Evolutionary conservation across 2,329 filamentous ascomycete genomes (phyloP).

Genomic region (Nothomitra cinnamomea): DNA sequence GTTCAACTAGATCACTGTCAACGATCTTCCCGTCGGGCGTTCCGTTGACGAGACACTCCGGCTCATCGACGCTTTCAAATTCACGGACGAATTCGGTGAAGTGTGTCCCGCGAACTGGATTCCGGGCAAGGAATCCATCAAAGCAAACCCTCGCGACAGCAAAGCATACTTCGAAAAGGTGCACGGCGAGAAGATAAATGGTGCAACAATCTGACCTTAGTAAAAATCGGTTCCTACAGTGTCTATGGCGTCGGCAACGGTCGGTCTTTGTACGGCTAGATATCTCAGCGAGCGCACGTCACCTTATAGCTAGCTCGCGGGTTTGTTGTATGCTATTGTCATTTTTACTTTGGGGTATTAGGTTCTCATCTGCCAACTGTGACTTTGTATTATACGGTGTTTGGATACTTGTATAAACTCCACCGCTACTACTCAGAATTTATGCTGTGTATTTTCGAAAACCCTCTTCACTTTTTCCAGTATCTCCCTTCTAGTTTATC

Average conservation of each 20-base stretch:
- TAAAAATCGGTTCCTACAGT: neutral
- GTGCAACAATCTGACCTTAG: neutral
- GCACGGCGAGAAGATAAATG: neutral
- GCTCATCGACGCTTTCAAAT: constrained; percentile 33
- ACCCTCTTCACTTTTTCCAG: too few species aligned
- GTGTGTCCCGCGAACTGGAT: constrained; percentile 27
- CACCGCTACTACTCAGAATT: too few species aligned
- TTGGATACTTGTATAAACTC: too few species aligned
- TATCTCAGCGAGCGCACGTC: too few species aligned
- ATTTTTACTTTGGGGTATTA: neutral
- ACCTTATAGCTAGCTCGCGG: too few species aligned
- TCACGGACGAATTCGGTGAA: constrained; percentile 26
- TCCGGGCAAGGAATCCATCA: constrained; percentile 23
- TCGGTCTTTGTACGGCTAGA: neutral
- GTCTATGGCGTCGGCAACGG: neutral
- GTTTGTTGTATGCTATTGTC: neutral
- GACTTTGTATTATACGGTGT: too few species aligned
- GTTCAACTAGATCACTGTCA: constrained; percentile 39
- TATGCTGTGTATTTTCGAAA: too few species aligned
- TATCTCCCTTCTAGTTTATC: too few species aligned
- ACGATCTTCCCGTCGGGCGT: constrained; percentile 47
- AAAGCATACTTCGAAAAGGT: constrained; percentile 22
- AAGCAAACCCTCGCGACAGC: constrained; percentile 23
- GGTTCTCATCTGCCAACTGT: too few species aligned
- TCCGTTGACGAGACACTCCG: constrained; percentile 47